Evolutionary conservation across 2,329 filamentous ascomycete species (phyloP), one percentile per base, ranked within the genome.

Genomic region (Bipolaris gigantea): DNA sequence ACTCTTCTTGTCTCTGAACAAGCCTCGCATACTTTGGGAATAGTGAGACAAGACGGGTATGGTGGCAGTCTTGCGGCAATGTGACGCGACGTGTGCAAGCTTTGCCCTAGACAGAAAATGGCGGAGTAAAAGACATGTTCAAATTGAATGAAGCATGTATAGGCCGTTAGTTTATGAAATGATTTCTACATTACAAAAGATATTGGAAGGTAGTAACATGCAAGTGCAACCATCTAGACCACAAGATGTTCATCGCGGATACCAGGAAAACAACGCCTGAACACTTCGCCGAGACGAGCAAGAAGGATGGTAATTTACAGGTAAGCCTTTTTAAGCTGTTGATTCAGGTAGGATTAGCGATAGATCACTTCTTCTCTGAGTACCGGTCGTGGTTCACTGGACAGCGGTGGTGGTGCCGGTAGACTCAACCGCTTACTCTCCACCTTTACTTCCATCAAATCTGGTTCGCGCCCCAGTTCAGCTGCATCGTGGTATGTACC

Each of bases 391-490:
- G 62, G 50, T 2, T 61, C 64, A 49, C 60, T 62, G 0, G 54
- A 30, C 13, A 13, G 52, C 39, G 50, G 35, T 39, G 47, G 33
- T 3, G 65, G 59, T 8, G 66, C 64, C 6, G 66, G 61, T n/a
- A 67, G 39, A 10, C 58, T 61, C 54, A 66, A 30, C 23, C 59
- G 53, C 41, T 48, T 53, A 27, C 55, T 62, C 39, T 66, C 64
- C 3, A 62, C 60, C 18, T 59, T 52, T 30, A 58, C 48, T 49
- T 74, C 73, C 33, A 60, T 59, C 9, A 75, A 45, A 59, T 74
- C 71, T 1, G 56, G 48, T 35, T 75, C 73, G 16, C 58, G 39
- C 49, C 72, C 67, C 34, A 73, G 52, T 55, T 75, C 73, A 1
- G 55, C 51, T 1, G 67, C 62, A 13, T 70, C 68, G 34, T 75